phyloP scores from a whole-genome alignment of 768 basidiomycete species.

The Amanita pseudoporphyria region DNA sequence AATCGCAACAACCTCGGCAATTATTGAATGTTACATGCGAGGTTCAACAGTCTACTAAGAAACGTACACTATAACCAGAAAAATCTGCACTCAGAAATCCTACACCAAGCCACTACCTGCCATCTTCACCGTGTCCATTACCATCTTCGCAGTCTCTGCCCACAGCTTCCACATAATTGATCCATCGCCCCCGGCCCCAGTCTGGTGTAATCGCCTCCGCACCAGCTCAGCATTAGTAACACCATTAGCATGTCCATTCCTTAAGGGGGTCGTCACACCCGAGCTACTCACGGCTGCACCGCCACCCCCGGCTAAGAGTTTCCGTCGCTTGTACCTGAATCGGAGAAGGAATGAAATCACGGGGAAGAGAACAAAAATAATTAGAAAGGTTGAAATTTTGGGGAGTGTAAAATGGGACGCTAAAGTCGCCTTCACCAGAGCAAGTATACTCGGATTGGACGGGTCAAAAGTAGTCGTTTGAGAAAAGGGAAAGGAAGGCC shows the following conservation, averaged over 20 bases:
- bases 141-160: constrained; percentile 39
- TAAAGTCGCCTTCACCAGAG: constrained; percentile 39
- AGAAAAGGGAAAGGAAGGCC: constrained; percentile 15
- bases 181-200: constrained; percentile 26
- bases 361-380: constrained; percentile 37
- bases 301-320: constrained; percentile 22
- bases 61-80: too few species aligned
- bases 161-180: constrained; percentile 33
- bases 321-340: constrained; percentile 18
- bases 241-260: constrained; percentile 6
- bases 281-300: constrained; percentile 11
- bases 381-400: constrained; percentile 38
- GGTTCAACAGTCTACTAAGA: too few species aligned
- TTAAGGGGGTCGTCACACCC: constrained; percentile 11
- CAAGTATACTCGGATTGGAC: constrained; percentile 23
- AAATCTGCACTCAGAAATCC: too few species aligned
- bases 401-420: constrained; percentile 38
- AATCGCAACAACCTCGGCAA: too few species aligned
- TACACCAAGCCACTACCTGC: constrained; percentile 66
- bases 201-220: constrained; percentile 39
- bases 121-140: constrained; percentile 66
- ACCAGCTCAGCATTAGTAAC: constrained; percentile 44
- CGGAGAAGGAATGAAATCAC: constrained; percentile 42
- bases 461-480: constrained; percentile 13
- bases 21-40: too few species aligned